phyloP scores from a whole-genome alignment of 495 filamentous ascomycete genomes.

The Trypethelium eluteriae region DNA sequence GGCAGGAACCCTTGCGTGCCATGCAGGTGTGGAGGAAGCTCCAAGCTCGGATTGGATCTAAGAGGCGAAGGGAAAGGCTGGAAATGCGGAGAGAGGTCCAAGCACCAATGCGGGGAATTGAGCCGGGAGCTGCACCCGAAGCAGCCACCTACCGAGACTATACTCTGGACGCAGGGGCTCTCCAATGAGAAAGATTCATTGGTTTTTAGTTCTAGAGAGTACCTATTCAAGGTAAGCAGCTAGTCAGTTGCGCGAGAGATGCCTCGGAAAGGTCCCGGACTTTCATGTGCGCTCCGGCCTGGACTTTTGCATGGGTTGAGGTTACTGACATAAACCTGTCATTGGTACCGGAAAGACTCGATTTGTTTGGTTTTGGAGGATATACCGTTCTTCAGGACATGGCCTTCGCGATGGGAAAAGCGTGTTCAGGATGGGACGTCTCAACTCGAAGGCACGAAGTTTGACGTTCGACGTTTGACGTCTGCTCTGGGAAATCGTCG shows the following conservation, averaged over 20 bases:
- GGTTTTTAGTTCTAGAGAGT: neutral
- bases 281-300: slow-evolving; percentile 3
- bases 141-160: neutral
- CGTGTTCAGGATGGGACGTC: too few species aligned
- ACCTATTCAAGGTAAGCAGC: neutral
- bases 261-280: neutral
- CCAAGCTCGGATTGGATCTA: neutral
- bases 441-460: too few species aligned
- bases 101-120: slow-evolving; percentile 6
- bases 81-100: slow-evolving; percentile 2
- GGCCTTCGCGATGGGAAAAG: too few species aligned
- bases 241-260: neutral
- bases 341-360: too few species aligned
- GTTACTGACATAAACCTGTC: too few species aligned
- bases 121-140: neutral
- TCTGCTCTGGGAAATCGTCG: too few species aligned
- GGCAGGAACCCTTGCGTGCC: neutral
- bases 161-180: neutral
- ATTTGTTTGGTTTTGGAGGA: too few species aligned
- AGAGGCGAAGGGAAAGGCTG: neutral
- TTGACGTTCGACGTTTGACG: too few species aligned
- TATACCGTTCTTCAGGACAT: too few species aligned
- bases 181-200: neutral
- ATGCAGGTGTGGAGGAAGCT: neutral
- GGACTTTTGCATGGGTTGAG: neutral